Conservation (phyloP, 257 asterid genomes). For the Linderniella brevidens region DNA sequence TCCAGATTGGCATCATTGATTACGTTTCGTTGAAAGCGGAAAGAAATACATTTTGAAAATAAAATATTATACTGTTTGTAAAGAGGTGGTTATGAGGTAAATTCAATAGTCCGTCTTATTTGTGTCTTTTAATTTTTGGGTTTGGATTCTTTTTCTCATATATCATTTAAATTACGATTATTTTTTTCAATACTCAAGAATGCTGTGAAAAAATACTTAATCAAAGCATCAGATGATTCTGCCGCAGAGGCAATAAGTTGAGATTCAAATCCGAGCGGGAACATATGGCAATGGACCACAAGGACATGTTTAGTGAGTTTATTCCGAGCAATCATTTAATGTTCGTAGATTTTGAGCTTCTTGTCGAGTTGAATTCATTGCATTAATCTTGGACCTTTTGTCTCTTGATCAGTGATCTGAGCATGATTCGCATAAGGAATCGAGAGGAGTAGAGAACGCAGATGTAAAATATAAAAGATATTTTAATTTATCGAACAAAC, state of each 20-base stretch:
- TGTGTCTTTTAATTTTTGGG: not conserved
- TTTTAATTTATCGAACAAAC: too few relatives aligned
- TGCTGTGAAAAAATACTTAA: constrained; percentile 65
- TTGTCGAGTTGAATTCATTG: too few relatives aligned
- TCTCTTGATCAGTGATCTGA: too few relatives aligned
- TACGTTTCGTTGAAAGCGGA: constrained; percentile 6
- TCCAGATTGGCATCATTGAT: constrained; percentile 6
- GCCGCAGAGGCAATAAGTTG: constrained; percentile 50
- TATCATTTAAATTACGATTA: not conserved
- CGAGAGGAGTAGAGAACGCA: too few relatives aligned
- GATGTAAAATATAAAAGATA: too few relatives aligned
- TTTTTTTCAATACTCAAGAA: constrained; percentile 20
- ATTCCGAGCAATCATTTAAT: not conserved
- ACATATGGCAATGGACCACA: constrained; percentile 30
- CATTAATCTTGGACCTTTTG: too few relatives aligned
- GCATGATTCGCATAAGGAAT: too few relatives aligned
- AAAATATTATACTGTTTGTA: constrained; percentile 8
- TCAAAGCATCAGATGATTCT: constrained; percentile 48
- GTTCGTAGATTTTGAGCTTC: too few relatives aligned
- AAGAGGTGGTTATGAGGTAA: constrained; percentile 7
- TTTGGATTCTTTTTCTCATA: not conserved
- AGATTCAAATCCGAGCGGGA: constrained; percentile 41
- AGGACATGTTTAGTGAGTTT: constrained; percentile 42
- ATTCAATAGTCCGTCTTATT: too few relatives aligned
- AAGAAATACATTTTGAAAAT: constrained; percentile 7